Conservation (phyloP, 1,284 basidiomycete species). For the Butyriboletus appendiculatus region DNA sequence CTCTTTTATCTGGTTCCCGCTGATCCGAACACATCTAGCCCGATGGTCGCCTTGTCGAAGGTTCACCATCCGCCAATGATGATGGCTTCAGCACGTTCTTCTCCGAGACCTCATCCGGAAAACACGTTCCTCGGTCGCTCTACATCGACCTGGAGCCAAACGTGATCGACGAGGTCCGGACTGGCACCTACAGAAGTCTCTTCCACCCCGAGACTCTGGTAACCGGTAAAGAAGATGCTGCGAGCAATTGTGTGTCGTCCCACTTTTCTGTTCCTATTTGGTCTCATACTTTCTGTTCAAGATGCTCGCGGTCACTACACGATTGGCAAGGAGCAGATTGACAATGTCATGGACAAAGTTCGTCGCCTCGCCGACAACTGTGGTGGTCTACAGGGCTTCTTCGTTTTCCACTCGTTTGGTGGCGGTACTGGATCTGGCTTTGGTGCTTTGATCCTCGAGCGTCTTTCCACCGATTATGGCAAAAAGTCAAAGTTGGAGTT, state of each 20-base stretch:
- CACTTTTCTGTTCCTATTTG: not conserved
- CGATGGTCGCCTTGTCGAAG: constrained; percentile 79
- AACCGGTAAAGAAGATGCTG: constrained; percentile 99
- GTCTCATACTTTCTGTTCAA: constrained; percentile 31
- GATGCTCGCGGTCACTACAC: constrained; percentile 99
- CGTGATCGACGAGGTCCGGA: constrained; percentile 97
- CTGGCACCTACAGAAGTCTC: constrained; percentile 91
- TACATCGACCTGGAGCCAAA: constrained; percentile 98
- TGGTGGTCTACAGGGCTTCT: constrained; percentile 98
- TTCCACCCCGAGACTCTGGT: constrained; percentile 99
- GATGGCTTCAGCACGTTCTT: constrained; percentile 98
- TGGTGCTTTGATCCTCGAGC: constrained; percentile 96
- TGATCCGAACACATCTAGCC: constrained; percentile 49
- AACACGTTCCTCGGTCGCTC: constrained; percentile 97
- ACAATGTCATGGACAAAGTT: constrained; percentile 93
- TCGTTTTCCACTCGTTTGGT: constrained; percentile 99
- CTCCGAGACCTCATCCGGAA: constrained; percentile 90
- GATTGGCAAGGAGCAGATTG: constrained; percentile 95
- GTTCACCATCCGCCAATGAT: constrained; percentile 72
- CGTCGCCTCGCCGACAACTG: constrained; percentile 98
- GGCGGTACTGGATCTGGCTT: constrained; percentile 99
- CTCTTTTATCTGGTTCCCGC: not conserved
- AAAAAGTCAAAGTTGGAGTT: constrained; percentile 99
- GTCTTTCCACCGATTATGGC: constrained; percentile 97
- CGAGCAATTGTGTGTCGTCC: constrained; percentile 88